These are phyloP conservation scores for Pichia sp. DNA, from an alignment of 1,139 yeast genomes.

Conservation along the genomic window DNA sequence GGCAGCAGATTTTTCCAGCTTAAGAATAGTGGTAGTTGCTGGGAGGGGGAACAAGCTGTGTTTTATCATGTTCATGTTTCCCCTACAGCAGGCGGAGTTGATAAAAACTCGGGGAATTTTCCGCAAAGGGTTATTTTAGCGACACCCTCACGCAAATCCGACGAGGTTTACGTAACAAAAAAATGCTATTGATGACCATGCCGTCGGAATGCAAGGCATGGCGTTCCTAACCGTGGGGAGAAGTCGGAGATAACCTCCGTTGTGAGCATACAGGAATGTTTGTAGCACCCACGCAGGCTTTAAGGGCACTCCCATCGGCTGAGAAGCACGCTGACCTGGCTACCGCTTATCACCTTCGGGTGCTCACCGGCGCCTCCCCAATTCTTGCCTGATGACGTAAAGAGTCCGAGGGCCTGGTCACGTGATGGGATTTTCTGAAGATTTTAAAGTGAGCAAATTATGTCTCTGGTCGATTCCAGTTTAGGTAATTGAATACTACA, in stretches of 20 bases:
- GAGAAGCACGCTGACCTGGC: not conserved
- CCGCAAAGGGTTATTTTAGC: not conserved
- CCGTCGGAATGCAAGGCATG: not conserved
- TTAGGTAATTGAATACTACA: not conserved
- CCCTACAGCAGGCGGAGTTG: not conserved
- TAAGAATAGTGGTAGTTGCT: not conserved
- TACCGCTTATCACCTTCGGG: not conserved
- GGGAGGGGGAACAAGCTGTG: not conserved
- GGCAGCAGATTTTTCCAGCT: not conserved
- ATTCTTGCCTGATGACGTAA: not conserved
- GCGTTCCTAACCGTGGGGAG: not conserved
- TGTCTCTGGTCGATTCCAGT: slow-evolving; percentile 1
- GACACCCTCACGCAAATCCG: not conserved
- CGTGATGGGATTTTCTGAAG: not conserved
- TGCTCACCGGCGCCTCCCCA: not conserved
- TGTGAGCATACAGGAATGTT: too few relatives aligned
- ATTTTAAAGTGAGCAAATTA: slow-evolving; percentile 5
- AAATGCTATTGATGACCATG: not conserved
- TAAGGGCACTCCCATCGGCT: too few relatives aligned
- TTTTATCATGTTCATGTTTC: not conserved
- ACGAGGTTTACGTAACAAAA: too few relatives aligned
- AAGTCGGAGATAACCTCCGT: too few relatives aligned
- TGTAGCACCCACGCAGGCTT: too few relatives aligned
- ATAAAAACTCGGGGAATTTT: not conserved
- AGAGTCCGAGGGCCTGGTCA: not conserved